These are phyloP conservation scores for Ceratocystiopsis brevicomis DNA, from an alignment of 2,329 filamentous ascomycete genomes.

Conservation along the genomic window DNA sequence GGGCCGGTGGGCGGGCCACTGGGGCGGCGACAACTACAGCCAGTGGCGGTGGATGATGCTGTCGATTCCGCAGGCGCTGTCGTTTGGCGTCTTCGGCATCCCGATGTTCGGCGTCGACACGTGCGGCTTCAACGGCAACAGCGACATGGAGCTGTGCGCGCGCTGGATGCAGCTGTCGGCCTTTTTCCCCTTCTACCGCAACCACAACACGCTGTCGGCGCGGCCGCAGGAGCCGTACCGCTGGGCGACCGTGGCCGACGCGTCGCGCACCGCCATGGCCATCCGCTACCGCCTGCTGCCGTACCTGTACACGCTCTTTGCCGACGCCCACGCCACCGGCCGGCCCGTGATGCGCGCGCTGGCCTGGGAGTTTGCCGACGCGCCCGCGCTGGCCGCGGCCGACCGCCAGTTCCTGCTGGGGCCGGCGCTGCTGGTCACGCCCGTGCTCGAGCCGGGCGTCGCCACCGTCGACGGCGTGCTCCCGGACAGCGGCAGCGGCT, in stretches of 20 bases:
- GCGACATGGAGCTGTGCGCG: conserved; percentile 49
- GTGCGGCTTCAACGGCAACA: conserved; percentile 54
- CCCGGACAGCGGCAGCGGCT: no score
- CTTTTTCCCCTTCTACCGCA: conserved; percentile 58
- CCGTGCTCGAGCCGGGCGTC: conserved; percentile 25
- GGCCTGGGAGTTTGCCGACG: conserved; percentile 49
- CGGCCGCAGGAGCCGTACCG: conserved; percentile 51
- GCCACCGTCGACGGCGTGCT: conserved; percentile 25
- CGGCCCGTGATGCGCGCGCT: conserved; percentile 49
- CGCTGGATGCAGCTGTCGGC: conserved; percentile 60
- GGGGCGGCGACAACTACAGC: conserved; percentile 39
- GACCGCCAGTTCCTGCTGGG: conserved; percentile 35
- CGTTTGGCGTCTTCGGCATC: conserved; percentile 47
- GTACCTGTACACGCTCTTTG: conserved; percentile 58
- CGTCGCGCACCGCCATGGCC: conserved; percentile 48
- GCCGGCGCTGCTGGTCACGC: conserved; percentile 26
- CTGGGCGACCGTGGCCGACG: conserved; percentile 43
- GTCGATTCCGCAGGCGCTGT: conserved; percentile 38
- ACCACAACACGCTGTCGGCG: conserved; percentile 32
- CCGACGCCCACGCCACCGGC: conserved; percentile 39
- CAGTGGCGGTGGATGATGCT: conserved; percentile 38
- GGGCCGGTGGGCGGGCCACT: conserved; percentile 49
- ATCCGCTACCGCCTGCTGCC: conserved; percentile 65
- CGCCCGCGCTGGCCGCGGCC: conserved; percentile 24
- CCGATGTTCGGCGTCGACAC: conserved; percentile 56